These are phyloP conservation scores for Kuraishia molischiana DNA, from an alignment of 805 yeast species.

Conservation along the genomic window DNA sequence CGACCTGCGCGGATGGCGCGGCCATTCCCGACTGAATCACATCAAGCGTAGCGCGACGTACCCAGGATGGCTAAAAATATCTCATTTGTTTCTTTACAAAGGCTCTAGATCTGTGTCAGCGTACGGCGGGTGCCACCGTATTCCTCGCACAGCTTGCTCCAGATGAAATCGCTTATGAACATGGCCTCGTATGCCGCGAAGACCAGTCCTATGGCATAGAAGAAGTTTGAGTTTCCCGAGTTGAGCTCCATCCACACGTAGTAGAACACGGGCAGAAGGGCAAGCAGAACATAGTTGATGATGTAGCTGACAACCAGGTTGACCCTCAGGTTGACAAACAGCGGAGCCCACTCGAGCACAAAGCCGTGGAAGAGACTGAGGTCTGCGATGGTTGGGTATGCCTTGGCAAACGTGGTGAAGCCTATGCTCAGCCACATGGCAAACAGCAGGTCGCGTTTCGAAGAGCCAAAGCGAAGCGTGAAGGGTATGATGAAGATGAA, in stretches of 20 bases:
- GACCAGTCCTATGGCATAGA: constrained; percentile 85
- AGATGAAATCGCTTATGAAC: constrained; percentile 63
- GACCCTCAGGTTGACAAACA: constrained; percentile 16
- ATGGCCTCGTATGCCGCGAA: constrained; percentile 64
- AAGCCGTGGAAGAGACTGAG: constrained; percentile 30
- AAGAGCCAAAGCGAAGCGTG: constrained; percentile 47
- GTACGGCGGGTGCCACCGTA: constrained; percentile 30
- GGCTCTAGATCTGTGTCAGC: constrained; percentile 1
- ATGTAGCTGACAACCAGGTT: constrained; percentile 17
- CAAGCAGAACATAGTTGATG: constrained; percentile 22
- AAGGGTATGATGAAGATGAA: constrained; percentile 64
- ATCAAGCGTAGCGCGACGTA: too few species aligned
- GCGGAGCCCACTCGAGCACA: constrained; percentile 17
- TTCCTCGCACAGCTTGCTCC: constrained; percentile 70
- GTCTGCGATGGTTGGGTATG: constrained; percentile 84
- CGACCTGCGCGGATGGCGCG: too few species aligned
- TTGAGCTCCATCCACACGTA: constrained; percentile 92
- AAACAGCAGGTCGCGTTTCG: constrained; percentile 17
- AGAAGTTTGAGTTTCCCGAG: constrained; percentile 93
- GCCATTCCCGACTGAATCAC: too few species aligned
- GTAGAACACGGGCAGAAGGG: constrained; percentile 81
- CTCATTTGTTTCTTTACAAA: too few species aligned
- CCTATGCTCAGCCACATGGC: constrained; percentile 29
- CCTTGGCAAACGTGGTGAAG: constrained; percentile 51
- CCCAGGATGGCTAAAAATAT: too few species aligned